Evolutionary conservation across 495 filamentous ascomycete genomes (phyloP).

Genomic region (Tuber aestivum): DNA sequence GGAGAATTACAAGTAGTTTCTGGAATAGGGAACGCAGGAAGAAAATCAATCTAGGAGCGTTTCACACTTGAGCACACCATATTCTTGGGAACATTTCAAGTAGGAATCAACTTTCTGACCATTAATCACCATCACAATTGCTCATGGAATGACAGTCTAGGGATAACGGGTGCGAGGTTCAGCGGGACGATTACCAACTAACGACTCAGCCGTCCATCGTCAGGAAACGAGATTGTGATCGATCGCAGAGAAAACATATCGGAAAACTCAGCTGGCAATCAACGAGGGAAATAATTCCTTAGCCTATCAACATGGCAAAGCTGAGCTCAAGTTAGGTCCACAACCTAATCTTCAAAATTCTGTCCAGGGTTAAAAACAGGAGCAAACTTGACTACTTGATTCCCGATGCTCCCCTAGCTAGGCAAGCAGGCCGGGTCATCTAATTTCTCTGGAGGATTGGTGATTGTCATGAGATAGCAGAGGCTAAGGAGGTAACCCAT

Average conservation of each 20-base stretch:
- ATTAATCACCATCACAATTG: neutral
- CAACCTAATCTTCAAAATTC: constrained; percentile 25
- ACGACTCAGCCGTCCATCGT: neutral
- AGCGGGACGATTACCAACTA: neutral
- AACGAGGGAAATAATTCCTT: neutral
- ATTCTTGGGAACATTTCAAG: neutral
- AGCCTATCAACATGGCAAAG: neutral
- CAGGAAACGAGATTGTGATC: neutral
- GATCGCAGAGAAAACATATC: neutral
- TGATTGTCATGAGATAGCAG: constrained; percentile 7
- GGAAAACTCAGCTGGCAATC: neutral
- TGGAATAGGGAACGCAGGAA: neutral
- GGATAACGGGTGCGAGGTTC: neutral
- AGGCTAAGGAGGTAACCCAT: constrained; percentile 24
- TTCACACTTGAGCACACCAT: too few species aligned
- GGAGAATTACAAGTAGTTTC: neutral
- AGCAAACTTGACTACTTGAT: constrained; percentile 10
- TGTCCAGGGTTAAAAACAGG: constrained; percentile 19
- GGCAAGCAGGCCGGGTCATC: constrained; percentile 14
- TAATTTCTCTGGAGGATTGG: constrained; percentile 17
- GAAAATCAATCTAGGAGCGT: too few species aligned
- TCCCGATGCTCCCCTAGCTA: constrained; percentile 18
- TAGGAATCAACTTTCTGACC: neutral
- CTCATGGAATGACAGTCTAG: neutral
- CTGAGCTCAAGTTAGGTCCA: neutral